Percentiles rank a stretch among this genome's conserved stretches.
phyloP scores from a whole-genome alignment of 441 rosid genomes.

The Arabidopsis lyrata region DNA sequence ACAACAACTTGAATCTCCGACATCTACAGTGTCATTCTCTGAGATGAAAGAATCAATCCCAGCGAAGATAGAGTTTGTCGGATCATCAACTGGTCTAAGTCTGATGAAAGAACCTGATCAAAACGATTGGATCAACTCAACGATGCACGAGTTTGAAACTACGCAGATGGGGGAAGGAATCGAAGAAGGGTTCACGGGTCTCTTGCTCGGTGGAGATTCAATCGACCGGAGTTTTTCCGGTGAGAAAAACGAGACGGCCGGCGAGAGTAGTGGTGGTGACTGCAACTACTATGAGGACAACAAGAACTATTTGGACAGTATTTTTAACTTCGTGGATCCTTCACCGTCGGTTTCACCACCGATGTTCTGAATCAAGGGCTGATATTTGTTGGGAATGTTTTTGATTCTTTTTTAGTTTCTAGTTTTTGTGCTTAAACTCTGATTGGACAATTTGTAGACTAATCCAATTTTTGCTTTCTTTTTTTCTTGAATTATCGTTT shows the following conservation, averaged over 20 bases:
- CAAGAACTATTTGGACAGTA: slow-evolving; percentile 94
- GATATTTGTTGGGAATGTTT: slow-evolving; percentile 25
- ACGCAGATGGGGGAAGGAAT: slow-evolving; percentile 44
- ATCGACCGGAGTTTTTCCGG: slow-evolving; percentile 36
- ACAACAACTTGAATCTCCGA: slow-evolving; percentile 69
- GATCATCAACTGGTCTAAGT: slow-evolving; percentile 45
- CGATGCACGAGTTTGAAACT: slow-evolving; percentile 58
- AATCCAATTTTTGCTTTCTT: neutral
- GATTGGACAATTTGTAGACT: slow-evolving; percentile 12
- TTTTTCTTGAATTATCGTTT: neutral
- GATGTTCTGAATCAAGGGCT: slow-evolving; percentile 45
- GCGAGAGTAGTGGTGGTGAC: slow-evolving; percentile 51
- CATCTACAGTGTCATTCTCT: slow-evolving; percentile 80
- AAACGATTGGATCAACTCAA: slow-evolving; percentile 63
- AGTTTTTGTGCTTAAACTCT: slow-evolving; percentile 14
- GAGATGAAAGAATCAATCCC: slow-evolving; percentile 51
- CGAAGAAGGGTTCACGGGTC: slow-evolving; percentile 82
- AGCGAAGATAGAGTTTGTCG: slow-evolving; percentile 58
- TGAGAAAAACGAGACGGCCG: slow-evolving; percentile 42
- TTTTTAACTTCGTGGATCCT: slow-evolving; percentile 90
- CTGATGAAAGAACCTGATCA: slow-evolving; percentile 59
- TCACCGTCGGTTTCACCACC: slow-evolving; percentile 76
- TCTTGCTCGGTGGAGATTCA: slow-evolving; percentile 55
- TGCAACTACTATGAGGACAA: slow-evolving; percentile 73
- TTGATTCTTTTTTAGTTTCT: neutral